These are phyloP conservation scores for Leccinum rimulosum DNA, from an alignment of 768 basidiomycete species.

Conservation along the genomic window DNA sequence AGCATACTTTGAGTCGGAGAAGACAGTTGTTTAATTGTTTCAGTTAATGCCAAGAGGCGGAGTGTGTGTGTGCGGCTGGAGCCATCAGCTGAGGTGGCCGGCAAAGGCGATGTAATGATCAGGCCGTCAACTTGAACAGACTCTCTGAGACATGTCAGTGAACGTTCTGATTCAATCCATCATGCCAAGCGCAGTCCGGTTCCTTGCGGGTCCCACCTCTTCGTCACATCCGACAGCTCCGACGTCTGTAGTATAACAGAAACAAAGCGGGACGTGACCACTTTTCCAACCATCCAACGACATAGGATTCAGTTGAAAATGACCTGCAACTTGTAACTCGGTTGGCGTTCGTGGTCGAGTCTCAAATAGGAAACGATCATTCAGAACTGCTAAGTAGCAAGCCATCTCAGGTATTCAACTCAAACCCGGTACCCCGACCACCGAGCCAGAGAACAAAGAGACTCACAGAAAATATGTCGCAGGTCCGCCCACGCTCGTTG, in stretches of 20 bases:
- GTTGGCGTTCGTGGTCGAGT: neutral
- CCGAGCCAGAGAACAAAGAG: neutral
- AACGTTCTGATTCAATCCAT: neutral
- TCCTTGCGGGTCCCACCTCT: neutral
- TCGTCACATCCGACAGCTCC: neutral
- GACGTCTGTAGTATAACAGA: neutral
- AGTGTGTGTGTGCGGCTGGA: neutral
- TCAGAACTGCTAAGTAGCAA: no score
- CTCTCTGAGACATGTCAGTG: no score
- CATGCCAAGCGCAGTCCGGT: neutral
- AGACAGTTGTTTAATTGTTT: neutral
- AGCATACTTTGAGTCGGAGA: neutral
- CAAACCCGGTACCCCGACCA: neutral
- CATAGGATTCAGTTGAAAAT: neutral
- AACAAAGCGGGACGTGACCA: neutral
- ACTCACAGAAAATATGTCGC: conserved; percentile 35
- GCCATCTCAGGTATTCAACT: no score
- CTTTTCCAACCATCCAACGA: neutral
- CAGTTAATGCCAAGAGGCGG: neutral
- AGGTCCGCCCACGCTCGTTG: conserved; percentile 45
- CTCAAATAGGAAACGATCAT: neutral
- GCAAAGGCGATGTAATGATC: neutral
- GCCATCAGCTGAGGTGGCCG: neutral
- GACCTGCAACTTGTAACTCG: neutral
- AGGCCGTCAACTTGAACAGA: neutral